Evolutionary conservation across 352 stramenopile species (phyloP).

Genomic region (Phytophthora constricta): DNA sequence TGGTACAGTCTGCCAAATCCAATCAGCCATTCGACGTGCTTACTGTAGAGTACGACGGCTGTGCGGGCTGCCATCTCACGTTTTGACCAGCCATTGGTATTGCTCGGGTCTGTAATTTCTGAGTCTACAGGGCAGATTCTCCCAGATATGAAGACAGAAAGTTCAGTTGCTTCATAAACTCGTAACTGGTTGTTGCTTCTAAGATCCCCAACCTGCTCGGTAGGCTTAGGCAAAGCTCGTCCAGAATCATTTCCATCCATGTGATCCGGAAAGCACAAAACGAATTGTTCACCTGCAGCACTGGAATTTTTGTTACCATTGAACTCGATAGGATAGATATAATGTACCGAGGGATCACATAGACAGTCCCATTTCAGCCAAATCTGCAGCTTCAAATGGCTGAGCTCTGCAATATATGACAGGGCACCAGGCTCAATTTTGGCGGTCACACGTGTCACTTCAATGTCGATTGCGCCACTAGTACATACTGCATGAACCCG

Average conservation of each 20-base stretch:
- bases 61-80: conserved; percentile 63
- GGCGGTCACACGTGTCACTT: conserved; percentile 49
- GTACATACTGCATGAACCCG: conserved; percentile 41
- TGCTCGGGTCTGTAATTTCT: conserved; percentile 17
- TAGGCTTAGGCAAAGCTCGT: neutral
- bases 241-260: neutral
- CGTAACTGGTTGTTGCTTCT: conserved; percentile 19
- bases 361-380: conserved; percentile 52
- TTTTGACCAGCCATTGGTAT: conserved; percentile 42
- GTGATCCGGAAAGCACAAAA: conserved; percentile 1
- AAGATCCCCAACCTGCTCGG: neutral
- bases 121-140: conserved; percentile 42
- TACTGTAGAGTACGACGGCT: conserved; percentile 76
- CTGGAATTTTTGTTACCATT: conserved; percentile 4
- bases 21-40: conserved; percentile 81
- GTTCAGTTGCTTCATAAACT: conserved; percentile 38
- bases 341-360: conserved; percentile 42
- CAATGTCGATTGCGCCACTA: conserved; percentile 39
- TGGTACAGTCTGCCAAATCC: conserved; percentile 59
- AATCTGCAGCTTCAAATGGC: conserved; percentile 51
- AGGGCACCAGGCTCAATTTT: conserved; percentile 79
- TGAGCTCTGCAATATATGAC: conserved; percentile 69
- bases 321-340: conserved; percentile 60
- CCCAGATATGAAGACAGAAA: conserved; percentile 55
- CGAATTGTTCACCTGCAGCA: conserved; percentile 14